Conservation (phyloP, 441 rosid genomes). For the Populus hybrid region DNA sequence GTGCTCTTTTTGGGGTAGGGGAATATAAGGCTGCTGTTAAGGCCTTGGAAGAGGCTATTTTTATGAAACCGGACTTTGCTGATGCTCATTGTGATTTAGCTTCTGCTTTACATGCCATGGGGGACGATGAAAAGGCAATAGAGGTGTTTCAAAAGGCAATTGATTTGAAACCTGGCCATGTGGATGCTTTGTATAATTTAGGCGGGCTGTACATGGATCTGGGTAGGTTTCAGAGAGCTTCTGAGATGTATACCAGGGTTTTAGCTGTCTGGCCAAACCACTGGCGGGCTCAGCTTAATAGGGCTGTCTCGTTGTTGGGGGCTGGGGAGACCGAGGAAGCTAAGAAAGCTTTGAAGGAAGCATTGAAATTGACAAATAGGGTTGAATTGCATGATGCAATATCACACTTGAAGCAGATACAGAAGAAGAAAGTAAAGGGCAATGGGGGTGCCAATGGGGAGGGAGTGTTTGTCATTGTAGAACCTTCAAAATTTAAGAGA, state of each 20-base stretch:
- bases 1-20: slow-evolving; percentile 93
- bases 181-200: slow-evolving; percentile 83
- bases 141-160: slow-evolving; percentile 96
- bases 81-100: slow-evolving; percentile 97
- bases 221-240: slow-evolving; percentile 94
- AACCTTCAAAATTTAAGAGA: slow-evolving; percentile 67
- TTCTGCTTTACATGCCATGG: slow-evolving; percentile 85
- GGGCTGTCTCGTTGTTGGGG: slow-evolving; percentile 87
- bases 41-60: slow-evolving; percentile 94
- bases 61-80: slow-evolving; percentile 83
- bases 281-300: slow-evolving; percentile 96
- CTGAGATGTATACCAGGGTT: slow-evolving; percentile 91
- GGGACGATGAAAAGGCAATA: slow-evolving; percentile 91
- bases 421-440: slow-evolving; percentile 75
- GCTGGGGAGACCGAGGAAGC: slow-evolving; percentile 94
- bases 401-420: slow-evolving; percentile 77
- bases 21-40: slow-evolving; percentile 93
- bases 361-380: slow-evolving; percentile 87
- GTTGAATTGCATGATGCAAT: slow-evolving; percentile 88
- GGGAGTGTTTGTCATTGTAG: slow-evolving; percentile 59
- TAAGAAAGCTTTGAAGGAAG: slow-evolving; percentile 84
- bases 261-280: slow-evolving; percentile 89
- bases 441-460: slow-evolving; percentile 64
- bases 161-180: slow-evolving; percentile 91
- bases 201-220: slow-evolving; percentile 99